Conservation (phyloP, 805 yeast genomes). For the Dipodascus albidus region DNA sequence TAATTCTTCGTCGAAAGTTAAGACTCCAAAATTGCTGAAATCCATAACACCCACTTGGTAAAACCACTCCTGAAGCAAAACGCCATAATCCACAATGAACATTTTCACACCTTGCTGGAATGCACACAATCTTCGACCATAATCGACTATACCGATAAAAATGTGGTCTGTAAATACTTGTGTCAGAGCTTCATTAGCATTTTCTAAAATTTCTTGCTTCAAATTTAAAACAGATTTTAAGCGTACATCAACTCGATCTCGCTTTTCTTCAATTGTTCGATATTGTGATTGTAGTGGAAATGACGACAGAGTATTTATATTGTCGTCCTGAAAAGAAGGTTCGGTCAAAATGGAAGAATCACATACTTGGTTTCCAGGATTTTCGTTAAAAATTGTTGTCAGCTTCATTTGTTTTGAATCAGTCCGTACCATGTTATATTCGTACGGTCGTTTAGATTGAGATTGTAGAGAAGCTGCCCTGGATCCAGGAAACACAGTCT, state of each 20-base stretch:
- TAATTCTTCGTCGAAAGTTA: constrained; percentile 25
- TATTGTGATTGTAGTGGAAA: neutral
- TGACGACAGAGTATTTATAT: too few species aligned
- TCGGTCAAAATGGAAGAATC: too few species aligned
- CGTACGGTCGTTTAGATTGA: constrained; percentile 32
- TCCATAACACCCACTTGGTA: constrained; percentile 72
- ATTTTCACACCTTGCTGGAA: constrained; percentile 74
- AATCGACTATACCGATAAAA: constrained; percentile 77
- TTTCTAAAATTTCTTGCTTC: constrained; percentile 36
- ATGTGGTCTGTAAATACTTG: constrained; percentile 56
- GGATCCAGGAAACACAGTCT: constrained; percentile 35
- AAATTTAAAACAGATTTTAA: constrained; percentile 37
- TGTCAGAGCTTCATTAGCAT: constrained; percentile 44
- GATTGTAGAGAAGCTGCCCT: neutral
- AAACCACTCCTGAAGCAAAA: constrained; percentile 54
- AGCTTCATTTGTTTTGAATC: constrained; percentile 54
- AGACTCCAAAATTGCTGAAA: constrained; percentile 70
- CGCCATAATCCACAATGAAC: constrained; percentile 70
- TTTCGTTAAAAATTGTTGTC: constrained; percentile 25
- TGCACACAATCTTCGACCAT: constrained; percentile 56
- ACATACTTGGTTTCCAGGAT: neutral
- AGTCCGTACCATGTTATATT: constrained; percentile 58
- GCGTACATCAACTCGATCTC: constrained; percentile 4
- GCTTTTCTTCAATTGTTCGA: neutral
- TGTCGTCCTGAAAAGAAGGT: too few species aligned